phyloP scores from a whole-genome alignment of 2,329 filamentous ascomycete species.

The Epichloe sp. region DNA sequence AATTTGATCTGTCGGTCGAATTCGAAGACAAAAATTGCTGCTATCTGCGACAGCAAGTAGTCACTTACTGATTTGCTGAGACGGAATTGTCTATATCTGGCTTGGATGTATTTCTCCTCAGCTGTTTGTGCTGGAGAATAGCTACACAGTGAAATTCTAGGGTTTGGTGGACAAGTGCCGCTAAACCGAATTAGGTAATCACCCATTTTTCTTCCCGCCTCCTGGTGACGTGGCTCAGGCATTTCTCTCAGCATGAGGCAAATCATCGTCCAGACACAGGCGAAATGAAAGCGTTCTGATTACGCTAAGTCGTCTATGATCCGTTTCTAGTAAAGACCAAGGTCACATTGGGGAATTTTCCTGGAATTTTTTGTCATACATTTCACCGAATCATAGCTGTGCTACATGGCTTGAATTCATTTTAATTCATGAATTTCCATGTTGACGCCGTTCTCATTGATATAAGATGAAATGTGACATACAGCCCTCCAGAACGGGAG shows the following conservation, averaged over 20 bases:
- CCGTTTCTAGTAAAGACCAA: neutral
- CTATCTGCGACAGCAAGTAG: constrained; percentile 8
- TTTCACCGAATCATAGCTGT: constrained; percentile 11
- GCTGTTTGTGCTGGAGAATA: constrained; percentile 28
- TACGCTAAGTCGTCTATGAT: neutral
- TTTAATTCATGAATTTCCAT: constrained; percentile 42
- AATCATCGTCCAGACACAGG: no score
- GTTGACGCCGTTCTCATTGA: constrained; percentile 53
- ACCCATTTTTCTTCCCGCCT: constrained; percentile 8
- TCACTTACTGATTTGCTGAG: constrained; percentile 25
- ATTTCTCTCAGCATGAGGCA: neutral
- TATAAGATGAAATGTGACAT: constrained; percentile 45
- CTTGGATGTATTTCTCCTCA: constrained; percentile 17
- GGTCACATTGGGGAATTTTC: neutral
- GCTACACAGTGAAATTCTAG: constrained; percentile 28
- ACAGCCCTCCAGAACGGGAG: constrained; percentile 46
- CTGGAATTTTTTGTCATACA: neutral
- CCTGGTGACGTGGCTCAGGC: neutral
- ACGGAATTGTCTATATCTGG: constrained; percentile 20
- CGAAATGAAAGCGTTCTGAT: neutral
- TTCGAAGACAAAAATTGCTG: neutral
- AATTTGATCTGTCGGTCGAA: neutral
- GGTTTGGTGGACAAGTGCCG: constrained; percentile 27
- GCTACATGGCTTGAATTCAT: constrained; percentile 26
- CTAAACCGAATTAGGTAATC: constrained; percentile 30